Percentiles rank a stretch among this genome's conserved stretches.
phyloP scores from a whole-genome alignment of 2,329 filamentous ascomycete species.

The Fusarium tricinctum region DNA sequence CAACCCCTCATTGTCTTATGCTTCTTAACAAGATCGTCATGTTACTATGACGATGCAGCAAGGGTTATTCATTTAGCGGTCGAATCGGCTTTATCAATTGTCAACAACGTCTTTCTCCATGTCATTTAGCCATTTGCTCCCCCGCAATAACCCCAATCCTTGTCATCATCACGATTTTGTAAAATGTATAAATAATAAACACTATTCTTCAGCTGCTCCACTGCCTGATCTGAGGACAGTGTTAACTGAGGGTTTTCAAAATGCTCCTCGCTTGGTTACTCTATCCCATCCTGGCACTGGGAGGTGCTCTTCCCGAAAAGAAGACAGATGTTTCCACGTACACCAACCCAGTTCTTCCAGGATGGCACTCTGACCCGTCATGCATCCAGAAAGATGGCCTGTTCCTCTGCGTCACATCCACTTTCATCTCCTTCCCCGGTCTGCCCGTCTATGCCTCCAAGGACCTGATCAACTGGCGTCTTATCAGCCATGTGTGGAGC shows the following conservation, averaged over 20 bases:
- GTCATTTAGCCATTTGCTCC: conserved; percentile 4
- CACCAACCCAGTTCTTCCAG: conserved; percentile 63
- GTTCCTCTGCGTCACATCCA: conserved; percentile 66
- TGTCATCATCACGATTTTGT: not conserved
- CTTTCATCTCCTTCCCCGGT: conserved; percentile 67
- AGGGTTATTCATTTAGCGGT: conserved; percentile 14
- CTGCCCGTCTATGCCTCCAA: conserved; percentile 67
- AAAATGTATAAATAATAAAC: not conserved
- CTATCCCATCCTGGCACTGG: conserved; percentile 3
- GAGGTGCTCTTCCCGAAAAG: conserved; percentile 1
- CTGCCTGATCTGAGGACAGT: not conserved
- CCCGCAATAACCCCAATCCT: conserved; percentile 18
- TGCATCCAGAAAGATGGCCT: conserved; percentile 61
- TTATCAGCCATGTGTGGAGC: conserved; percentile 58
- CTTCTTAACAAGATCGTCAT: conserved; percentile 19
- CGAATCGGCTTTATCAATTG: conserved; percentile 15
- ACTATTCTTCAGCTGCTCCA: not conserved
- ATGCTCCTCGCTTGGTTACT: conserved; percentile 15
- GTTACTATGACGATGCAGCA: not conserved
- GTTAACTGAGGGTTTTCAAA: not conserved
- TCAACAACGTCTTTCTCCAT: not conserved
- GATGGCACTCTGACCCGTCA: conserved; percentile 65
- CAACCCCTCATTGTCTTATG: conserved; percentile 16
- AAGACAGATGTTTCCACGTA: conserved; percentile 6
- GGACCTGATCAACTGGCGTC: conserved; percentile 65